These are phyloP conservation scores for Ceratocystis eucalypticola DNA, from an alignment of 2,329 filamentous ascomycete genomes.

Conservation along the genomic window DNA sequence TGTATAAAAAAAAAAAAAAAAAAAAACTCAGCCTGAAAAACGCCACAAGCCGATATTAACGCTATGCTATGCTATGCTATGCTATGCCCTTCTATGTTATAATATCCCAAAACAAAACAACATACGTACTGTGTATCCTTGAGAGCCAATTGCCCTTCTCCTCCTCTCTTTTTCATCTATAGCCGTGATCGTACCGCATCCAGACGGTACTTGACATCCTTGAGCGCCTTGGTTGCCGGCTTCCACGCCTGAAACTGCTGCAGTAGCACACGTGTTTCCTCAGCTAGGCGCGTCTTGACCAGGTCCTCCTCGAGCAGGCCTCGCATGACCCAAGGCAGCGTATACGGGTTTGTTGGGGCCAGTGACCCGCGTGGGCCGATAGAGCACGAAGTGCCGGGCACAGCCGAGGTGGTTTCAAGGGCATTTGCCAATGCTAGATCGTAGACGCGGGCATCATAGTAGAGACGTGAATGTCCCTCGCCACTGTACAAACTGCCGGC, in stretches of 20 bases:
- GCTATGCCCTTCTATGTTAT: too few species aligned
- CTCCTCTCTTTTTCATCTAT: slow-evolving; percentile 23
- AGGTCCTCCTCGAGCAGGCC: slow-evolving; percentile 84
- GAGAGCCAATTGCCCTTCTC: too few species aligned
- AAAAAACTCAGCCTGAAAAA: too few species aligned
- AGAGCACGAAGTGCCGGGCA: slow-evolving; percentile 30
- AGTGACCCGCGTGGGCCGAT: slow-evolving; percentile 25
- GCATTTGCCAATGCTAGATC: slow-evolving; percentile 60
- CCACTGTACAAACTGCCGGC: slow-evolving; percentile 85
- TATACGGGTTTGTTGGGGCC: slow-evolving; percentile 63
- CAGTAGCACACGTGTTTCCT: slow-evolving; percentile 68
- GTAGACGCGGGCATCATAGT: slow-evolving; percentile 80
- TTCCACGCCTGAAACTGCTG: slow-evolving; percentile 88
- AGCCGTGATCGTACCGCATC: slow-evolving; percentile 84
- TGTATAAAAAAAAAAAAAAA: background rate
- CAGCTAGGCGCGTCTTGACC: slow-evolving; percentile 65
- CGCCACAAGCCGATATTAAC: too few species aligned
- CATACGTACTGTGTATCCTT: too few species aligned
- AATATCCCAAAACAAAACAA: too few species aligned
- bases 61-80: too few species aligned
- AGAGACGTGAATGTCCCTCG: slow-evolving; percentile 85
- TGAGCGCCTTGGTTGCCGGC: slow-evolving; percentile 75
- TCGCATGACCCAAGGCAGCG: slow-evolving; percentile 89
- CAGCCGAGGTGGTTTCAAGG: slow-evolving; percentile 52
- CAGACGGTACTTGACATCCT: slow-evolving; percentile 88